Evolutionary conservation across 768 basidiomycete species (phyloP), one percentile per base, ranked within the genome.

Genomic region (Nidularia pulvinata): DNA sequence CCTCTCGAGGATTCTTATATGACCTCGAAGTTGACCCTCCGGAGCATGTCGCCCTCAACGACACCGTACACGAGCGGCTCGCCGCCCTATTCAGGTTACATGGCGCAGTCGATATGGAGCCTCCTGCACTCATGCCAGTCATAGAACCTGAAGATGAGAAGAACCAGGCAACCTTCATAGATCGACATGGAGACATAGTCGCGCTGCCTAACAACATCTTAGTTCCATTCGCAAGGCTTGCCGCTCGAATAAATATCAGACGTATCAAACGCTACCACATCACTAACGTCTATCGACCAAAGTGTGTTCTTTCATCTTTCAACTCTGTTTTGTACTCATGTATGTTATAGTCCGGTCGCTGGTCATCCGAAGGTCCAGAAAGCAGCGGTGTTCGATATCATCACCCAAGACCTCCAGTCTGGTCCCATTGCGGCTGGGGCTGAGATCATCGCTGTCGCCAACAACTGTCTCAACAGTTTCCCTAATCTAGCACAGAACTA

Each of bases 241-340:
- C 92, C n/a, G 91, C 87, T 2, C 77, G 86, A 50, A 79, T 74
- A 2, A 80, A 79, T 36, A 73, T 79, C 47, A 81, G 78, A 55
- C 74, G 93, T 39, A 92, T 95, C 65, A 95, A 95, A 66, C 82
- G 93, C 7, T 94, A 85, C 67, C 87, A 92, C 66, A 83, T 93
- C 49, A 78, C 83, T 35, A 84, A 91, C 56, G 83, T 87, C 10
- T 93, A 83, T 65, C 74, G 81, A 34, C 84, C 87, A 1, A 86
- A 78, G 91, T 89, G 60, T 37, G 74, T 68, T 19, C 2, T 52
- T 7, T 52, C 25, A 5, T 9, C 35, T 30, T 30, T 30, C 25
- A 3, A 30, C 25, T 30, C 25, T 30, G 25, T 30, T 30, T 30
- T 30, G 25, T 30, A 30, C 25, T 30, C 25, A 30, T 30, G 30